Percentiles rank a stretch among this genome's conserved stretches.
Evolutionary conservation across 73 alveolate genomes (phyloP).

Genomic region (Breviolum minutum): DNA sequence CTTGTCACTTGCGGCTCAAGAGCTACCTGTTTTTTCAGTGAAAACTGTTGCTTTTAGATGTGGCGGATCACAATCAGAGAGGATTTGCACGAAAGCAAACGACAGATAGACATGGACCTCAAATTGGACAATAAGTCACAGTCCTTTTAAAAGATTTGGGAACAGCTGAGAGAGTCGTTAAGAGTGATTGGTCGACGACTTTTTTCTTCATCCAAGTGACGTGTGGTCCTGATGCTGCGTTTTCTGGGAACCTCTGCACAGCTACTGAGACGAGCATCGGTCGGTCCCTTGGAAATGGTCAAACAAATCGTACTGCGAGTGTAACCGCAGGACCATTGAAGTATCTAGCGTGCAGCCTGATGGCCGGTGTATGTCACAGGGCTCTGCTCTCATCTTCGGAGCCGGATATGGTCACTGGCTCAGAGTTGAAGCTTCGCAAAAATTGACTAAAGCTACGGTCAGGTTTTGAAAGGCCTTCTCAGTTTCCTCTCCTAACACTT

Average conservation of each 20-base stretch:
- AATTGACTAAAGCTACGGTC: background rate
- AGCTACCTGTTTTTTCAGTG: too few species aligned
- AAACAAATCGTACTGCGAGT: background rate
- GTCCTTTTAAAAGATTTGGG: too few species aligned
- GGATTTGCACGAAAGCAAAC: too few species aligned
- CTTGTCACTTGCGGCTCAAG: too few species aligned
- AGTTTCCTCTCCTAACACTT: too few species aligned
- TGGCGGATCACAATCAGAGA: too few species aligned
- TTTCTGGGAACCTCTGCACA: constrained; percentile 29
- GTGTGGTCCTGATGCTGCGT: constrained; percentile 1
- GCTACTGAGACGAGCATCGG: constrained; percentile 52
- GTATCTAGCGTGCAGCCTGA: background rate
- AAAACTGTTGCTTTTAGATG: too few species aligned
- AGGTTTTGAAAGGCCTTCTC: too few species aligned
- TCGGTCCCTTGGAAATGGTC: background rate
- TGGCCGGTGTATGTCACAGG: background rate
- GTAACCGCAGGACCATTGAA: background rate
- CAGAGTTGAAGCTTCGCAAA: background rate
- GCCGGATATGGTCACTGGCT: constrained; percentile 48
- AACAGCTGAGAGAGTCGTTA: too few species aligned
- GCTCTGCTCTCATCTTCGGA: constrained; percentile 47
- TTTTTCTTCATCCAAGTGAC: background rate
- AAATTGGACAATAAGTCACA: too few species aligned
- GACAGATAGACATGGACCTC: too few species aligned
- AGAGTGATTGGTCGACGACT: background rate